Evolutionary conservation across 2,329 filamentous ascomycete genomes (phyloP).

Genomic region (Hypoxylon rubiginosum): DNA sequence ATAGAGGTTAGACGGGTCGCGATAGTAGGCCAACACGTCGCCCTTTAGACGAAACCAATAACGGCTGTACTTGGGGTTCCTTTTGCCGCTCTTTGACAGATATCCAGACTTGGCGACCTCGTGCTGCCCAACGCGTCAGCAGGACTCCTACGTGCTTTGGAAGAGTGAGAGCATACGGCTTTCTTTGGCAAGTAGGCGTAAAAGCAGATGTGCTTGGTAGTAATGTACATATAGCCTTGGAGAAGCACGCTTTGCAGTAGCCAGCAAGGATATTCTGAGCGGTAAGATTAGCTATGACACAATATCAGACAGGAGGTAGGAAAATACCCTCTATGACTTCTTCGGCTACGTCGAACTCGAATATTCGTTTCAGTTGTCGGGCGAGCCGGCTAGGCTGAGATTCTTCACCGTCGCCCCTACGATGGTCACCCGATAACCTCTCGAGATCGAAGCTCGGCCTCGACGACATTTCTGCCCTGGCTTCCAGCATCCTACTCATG

Average conservation of each 20-base stretch:
- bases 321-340: conserved; percentile 80
- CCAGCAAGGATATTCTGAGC: conserved; percentile 90
- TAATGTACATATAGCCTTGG: conserved; percentile 97
- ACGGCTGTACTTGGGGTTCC: conserved; percentile 87
- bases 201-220: conserved; percentile 92
- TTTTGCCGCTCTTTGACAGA: conserved; percentile 87
- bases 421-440: conserved; percentile 58
- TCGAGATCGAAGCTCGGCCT: conserved; percentile 71
- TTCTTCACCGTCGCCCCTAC: conserved; percentile 53
- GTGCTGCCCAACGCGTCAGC: conserved; percentile 62
- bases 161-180: conserved; percentile 67
- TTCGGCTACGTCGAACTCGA: conserved; percentile 84
- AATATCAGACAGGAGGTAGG: conserved; percentile 8
- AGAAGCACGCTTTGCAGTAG: conserved; percentile 90
- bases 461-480: conserved; percentile 72
- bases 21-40: conserved; percentile 91
- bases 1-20: conserved; percentile 85
- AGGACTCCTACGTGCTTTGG: not conserved
- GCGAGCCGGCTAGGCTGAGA: conserved; percentile 71
- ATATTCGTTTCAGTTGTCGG: conserved; percentile 83
- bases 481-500: conserved; percentile 83
- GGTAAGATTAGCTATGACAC: conserved; percentile 23
- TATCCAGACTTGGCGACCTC: conserved; percentile 87
- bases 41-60: conserved; percentile 96
- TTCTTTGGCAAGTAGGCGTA: conserved; percentile 98